A percentile compares a stretch with the other conserved stretches of the same genome.
These are phyloP conservation scores for Hypoxylon sp. DNA, from an alignment of 2,329 filamentous ascomycete genomes.

Conservation along the genomic window DNA sequence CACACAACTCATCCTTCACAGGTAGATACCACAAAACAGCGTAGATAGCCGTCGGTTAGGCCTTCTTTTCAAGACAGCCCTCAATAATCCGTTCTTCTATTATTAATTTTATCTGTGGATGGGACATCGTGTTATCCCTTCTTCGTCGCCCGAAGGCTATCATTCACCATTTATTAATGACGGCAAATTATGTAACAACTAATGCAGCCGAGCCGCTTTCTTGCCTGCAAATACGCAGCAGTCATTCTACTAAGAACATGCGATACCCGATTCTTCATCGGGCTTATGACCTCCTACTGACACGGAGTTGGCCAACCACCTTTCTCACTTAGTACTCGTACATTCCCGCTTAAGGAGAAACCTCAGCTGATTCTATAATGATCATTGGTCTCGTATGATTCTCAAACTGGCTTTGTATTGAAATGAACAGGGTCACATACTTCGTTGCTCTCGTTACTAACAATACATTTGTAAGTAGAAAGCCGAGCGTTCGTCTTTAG, in stretches of 20 bases:
- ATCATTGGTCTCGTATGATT: conserved; percentile 20
- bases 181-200: not conserved
- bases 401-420: not conserved
- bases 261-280: not conserved
- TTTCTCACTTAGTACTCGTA: not conserved
- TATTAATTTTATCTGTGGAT: too few relatives aligned
- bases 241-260: conserved; percentile 5
- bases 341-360: not conserved
- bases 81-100: not conserved
- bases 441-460: not conserved
- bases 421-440: not conserved
- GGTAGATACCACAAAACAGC: not conserved
- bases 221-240: not conserved
- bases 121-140: not conserved
- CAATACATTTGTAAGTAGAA: conserved; percentile 1
- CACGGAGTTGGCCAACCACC: conserved; percentile 2
- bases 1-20: not conserved
- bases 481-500: conserved; percentile 4
- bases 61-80: conserved; percentile 4
- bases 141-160: not conserved
- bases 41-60: conserved; percentile 2
- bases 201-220: not conserved
- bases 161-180: not conserved
- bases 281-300: not conserved
- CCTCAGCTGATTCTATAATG: conserved; percentile 3